phyloP scores from a whole-genome alignment of 1,284 basidiomycete genomes.

The Tranzscheliella williamsii region DNA sequence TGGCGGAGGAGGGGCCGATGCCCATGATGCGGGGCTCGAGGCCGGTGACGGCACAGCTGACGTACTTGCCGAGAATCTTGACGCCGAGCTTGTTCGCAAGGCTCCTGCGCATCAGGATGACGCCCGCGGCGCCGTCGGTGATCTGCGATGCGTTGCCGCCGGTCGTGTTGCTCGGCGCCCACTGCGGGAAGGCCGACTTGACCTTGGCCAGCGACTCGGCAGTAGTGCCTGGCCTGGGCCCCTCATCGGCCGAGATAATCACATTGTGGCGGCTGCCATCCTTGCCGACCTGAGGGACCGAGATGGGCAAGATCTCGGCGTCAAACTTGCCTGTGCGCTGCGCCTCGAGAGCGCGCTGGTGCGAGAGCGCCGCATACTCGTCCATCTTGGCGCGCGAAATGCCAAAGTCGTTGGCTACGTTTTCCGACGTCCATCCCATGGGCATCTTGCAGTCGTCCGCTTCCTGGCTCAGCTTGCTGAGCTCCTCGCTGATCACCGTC shows the following conservation, averaged over 20 bases:
- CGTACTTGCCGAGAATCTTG: conserved; percentile 75
- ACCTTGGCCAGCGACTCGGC: conserved; percentile 72
- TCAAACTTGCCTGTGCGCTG: conserved; percentile 71
- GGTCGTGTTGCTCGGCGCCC: conserved; percentile 76
- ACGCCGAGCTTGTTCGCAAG: conserved; percentile 80
- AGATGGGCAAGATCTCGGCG: conserved; percentile 75
- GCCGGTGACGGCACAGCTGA: conserved; percentile 75
- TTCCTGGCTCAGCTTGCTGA: conserved; percentile 34
- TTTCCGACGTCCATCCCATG: conserved; percentile 89
- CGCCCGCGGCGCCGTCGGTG: conserved; percentile 84
- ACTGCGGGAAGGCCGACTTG: conserved; percentile 81
- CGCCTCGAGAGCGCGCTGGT: conserved; percentile 73
- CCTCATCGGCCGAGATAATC: conserved; percentile 75
- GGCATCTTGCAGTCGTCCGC: conserved; percentile 65
- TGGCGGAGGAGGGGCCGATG: conserved; percentile 62
- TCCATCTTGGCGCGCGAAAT: conserved; percentile 84
- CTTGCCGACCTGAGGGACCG: conserved; percentile 64
- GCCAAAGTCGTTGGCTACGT: conserved; percentile 71
- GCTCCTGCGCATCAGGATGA: conserved; percentile 80
- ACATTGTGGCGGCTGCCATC: conserved; percentile 68
- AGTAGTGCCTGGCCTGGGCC: conserved; percentile 77
- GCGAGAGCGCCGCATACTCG: conserved; percentile 77
- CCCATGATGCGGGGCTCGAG: conserved; percentile 81
- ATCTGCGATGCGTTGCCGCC: conserved; percentile 83
- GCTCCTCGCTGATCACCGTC: conserved; percentile 37